Conservation (phyloP, 176 grass and related monocot species). For the Cocos nucifera region DNA sequence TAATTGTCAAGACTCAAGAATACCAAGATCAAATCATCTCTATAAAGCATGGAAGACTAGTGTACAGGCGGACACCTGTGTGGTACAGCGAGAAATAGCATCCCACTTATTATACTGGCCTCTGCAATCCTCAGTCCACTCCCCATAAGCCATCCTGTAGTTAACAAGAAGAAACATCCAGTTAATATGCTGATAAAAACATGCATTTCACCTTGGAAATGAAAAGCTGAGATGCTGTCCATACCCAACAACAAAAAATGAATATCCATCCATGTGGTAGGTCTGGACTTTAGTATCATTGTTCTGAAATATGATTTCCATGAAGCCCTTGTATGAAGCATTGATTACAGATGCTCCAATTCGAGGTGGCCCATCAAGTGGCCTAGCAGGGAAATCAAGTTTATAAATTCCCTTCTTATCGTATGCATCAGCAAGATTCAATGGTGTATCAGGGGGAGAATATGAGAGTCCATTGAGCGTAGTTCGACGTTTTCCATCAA, state of each 20-base stretch:
- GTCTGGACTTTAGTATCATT: slow-evolving; percentile 72
- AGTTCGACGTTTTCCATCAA: slow-evolving; percentile 45
- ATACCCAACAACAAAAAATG: slow-evolving; percentile 95
- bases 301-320: slow-evolving; percentile 91
- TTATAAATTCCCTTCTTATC: slow-evolving; percentile 49
- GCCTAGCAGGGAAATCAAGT: slow-evolving; percentile 56
- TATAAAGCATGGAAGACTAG: too few relatives aligned
- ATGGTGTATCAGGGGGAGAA: slow-evolving; percentile 59
- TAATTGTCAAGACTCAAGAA: too few relatives aligned
- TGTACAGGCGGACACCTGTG: slow-evolving; percentile 42
- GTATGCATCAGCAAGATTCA: slow-evolving; percentile 67
- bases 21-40: too few relatives aligned
- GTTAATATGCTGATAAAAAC: slow-evolving; percentile 4
- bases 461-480: slow-evolving; percentile 70
- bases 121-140: slow-evolving; percentile 64
- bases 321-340: slow-evolving; percentile 81
- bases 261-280: slow-evolving; percentile 88
- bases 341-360: slow-evolving; percentile 55
- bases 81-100: slow-evolving; percentile 59
- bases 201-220: too few relatives aligned
- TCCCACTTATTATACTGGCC: slow-evolving; percentile 64
- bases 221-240: background rate
- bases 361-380: slow-evolving; percentile 33
- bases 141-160: slow-evolving; percentile 79
- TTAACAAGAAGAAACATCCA: slow-evolving; percentile 5